Base-by-base conservation (phyloP, 2,329 filamentous ascomycete species). In the Fusarium nelsonii region DNA sequence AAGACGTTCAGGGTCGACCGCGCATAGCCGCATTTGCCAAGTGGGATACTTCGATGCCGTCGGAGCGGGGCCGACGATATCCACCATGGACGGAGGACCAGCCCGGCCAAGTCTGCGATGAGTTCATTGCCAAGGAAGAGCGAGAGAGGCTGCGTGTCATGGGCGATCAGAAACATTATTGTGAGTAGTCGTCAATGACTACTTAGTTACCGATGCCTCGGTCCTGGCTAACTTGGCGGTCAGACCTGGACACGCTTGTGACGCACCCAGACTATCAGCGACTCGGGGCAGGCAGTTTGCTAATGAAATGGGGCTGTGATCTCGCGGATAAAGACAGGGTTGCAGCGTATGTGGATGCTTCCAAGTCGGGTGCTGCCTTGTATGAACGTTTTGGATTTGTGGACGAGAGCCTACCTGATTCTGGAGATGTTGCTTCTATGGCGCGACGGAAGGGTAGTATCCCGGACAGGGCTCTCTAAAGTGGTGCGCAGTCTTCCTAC, bases 221-320 rank as follows among this genome's bases (percentile, higher is more conserved):
- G 14, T 10, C 7, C 9, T 16, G n/a, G 9, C 33, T 51, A 39
- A 51, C 36, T 20, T 15, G 30, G 48, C 34, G 20, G 8, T n/a
- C 6, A 73, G 73, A 75, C 51, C 65, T 75, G 1, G 73, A 75
- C 37, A 75, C 73, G 1, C 32, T 75, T 4, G 73, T 51, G 3
- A 75, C 73, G 0, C 73, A 74, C 30, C 73, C 72, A 0, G 71
- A 74, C 2, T 75, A 75, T 14, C 73, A 74, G 37, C 62, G 73
- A 4, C 65, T 64, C n/a, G 73, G 73, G 14, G 65, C 63, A 6
- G 72, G 72, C 2, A 73, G 69, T 4, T 67, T 74, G 69, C 65
- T 75, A 2, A 58, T 75, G 9, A 44, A 57, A 48, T 75, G 71
- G 63, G 72, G 73, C 2, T 74, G 73, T 12, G 63, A 74, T 11